phyloP scores from a whole-genome alignment of 2,329 filamentous ascomycete species.

The Trichophyton rubrum region DNA sequence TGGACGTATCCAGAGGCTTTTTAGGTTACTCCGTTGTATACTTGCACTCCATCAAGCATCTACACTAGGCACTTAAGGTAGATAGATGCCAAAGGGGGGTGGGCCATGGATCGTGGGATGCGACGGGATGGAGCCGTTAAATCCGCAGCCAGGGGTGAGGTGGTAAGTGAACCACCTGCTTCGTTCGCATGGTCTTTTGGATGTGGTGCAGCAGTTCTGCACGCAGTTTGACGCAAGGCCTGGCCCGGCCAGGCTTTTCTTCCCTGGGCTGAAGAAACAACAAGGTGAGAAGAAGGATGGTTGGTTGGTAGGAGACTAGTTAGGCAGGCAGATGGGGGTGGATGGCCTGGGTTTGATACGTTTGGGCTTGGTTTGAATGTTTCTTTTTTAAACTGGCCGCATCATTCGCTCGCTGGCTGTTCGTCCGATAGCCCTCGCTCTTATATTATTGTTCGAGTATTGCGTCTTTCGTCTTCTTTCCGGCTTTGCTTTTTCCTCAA shows the following conservation, averaged over 20 bases:
- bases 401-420: not conserved
- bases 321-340: not conserved
- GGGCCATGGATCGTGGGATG: no score
- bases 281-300: no score
- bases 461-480: not conserved
- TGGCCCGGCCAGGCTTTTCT: no score
- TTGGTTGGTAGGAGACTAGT: no score
- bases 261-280: no score
- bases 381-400: not conserved
- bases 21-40: no score
- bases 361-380: not conserved
- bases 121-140: not conserved
- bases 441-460: not conserved
- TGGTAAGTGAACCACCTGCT: not conserved
- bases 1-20: no score
- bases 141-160: not conserved
- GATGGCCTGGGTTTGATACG: not conserved
- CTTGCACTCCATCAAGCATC: no score
- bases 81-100: no score
- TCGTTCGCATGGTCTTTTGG: not conserved
- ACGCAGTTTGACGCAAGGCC: no score
- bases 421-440: not conserved
- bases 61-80: no score
- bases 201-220: not conserved
- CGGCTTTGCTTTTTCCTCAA: not conserved